Conservation (phyloP, 495 filamentous ascomycete species). For the Polyplosphaeria fusca region DNA sequence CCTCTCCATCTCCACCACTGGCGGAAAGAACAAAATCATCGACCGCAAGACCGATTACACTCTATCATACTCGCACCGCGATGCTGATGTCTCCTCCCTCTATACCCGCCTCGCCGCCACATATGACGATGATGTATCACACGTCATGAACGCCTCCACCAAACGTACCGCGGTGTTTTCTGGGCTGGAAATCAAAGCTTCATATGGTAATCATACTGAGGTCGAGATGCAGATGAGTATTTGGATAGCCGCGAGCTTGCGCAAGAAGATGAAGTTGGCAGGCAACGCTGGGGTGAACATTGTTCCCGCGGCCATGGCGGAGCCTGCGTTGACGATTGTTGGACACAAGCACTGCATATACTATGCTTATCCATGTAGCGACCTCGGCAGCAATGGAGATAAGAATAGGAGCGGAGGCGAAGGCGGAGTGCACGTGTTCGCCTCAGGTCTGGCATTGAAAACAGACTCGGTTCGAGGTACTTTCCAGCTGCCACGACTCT, state of each 20-base stretch:
- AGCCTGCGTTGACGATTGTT: constrained; percentile 7
- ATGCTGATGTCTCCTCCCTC: constrained; percentile 6
- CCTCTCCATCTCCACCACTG: not conserved
- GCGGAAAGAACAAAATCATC: not conserved
- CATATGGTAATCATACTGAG: constrained; percentile 4
- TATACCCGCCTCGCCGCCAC: constrained; percentile 2
- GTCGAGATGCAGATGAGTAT: constrained; percentile 7
- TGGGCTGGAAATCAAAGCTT: constrained; percentile 7
- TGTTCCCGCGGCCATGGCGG: not conserved
- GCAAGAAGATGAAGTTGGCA: constrained; percentile 7
- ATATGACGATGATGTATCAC: not conserved
- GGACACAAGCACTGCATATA: constrained; percentile 6
- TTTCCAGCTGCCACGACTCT: constrained; percentile 24
- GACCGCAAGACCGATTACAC: constrained; percentile 9
- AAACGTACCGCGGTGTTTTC: constrained; percentile 12
- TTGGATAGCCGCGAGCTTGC: not conserved
- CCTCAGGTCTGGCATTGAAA: constrained; percentile 16
- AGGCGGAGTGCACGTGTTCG: constrained; percentile 27
- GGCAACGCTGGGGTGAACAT: not conserved
- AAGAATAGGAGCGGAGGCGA: not conserved
- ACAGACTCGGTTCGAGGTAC: constrained; percentile 27
- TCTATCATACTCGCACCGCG: constrained; percentile 6
- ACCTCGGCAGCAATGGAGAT: not conserved
- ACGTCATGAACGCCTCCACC: not conserved
- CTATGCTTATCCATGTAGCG: not conserved